Conservation (phyloP, 306 rosid species). For the Vicia villosa region DNA sequence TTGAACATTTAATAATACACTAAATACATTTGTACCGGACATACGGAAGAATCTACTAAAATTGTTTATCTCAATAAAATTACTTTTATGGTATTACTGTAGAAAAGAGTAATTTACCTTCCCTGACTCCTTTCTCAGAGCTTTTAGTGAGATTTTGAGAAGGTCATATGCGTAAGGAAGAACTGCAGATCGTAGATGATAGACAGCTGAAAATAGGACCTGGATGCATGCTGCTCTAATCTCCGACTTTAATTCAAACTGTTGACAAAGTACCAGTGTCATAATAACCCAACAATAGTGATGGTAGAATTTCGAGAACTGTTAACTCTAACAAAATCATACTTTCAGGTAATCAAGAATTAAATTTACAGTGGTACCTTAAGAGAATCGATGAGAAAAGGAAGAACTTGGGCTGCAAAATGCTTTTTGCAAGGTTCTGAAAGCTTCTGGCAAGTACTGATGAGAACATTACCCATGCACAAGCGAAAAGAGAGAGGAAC, state of each 20-base stretch:
- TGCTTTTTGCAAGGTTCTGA: conserved; percentile 57
- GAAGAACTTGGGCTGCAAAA: conserved; percentile 60
- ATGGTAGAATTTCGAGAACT: conserved; percentile 24
- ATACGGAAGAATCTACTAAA: not conserved
- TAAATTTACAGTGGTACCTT: conserved; percentile 57
- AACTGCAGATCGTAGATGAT: conserved; percentile 70
- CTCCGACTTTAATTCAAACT: conserved; percentile 58
- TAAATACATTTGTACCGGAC: not conserved
- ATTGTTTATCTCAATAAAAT: not conserved
- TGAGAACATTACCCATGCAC: conserved; percentile 95
- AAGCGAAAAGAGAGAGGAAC: conserved; percentile 58
- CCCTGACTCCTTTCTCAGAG: conserved; percentile 62
- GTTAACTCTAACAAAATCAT: not conserved
- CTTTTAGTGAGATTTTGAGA: conserved; percentile 65
- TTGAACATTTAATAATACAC: conserved; percentile 30
- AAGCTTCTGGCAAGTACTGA: conserved; percentile 82
- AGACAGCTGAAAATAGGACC: conserved; percentile 84
- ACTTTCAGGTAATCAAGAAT: conserved; percentile 17
- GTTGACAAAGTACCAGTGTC: conserved; percentile 36
- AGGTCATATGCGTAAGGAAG: conserved; percentile 65
- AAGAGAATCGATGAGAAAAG: conserved; percentile 53
- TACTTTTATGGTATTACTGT: not conserved
- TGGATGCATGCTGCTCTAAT: conserved; percentile 83
- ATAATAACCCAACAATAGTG: conserved; percentile 31
- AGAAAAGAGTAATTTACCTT: conserved; percentile 52